These are phyloP conservation scores for Teratosphaeria destructans DNA, from an alignment of 2,329 filamentous ascomycete species.

Conservation along the genomic window DNA sequence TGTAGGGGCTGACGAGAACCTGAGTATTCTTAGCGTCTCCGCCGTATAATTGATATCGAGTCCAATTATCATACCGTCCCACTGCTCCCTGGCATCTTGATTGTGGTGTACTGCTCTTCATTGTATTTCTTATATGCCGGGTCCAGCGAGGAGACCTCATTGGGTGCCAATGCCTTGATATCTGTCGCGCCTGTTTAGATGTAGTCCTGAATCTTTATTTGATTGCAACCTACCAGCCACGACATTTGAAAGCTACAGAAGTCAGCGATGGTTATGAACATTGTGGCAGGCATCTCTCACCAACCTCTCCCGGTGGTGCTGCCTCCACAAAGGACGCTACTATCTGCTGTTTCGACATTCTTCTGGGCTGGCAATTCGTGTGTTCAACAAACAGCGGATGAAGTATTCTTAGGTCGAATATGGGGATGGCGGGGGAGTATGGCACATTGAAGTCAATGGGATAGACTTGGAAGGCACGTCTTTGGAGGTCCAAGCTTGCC, in stretches of 20 bases:
- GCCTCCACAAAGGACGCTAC: constrained; percentile 77
- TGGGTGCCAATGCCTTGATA: constrained; percentile 74
- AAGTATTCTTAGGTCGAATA: not conserved
- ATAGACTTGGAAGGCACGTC: not conserved
- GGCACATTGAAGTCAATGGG: not conserved
- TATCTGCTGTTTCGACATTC: constrained; percentile 23
- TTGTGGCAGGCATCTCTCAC: constrained; percentile 19
- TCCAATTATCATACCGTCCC: constrained; percentile 48
- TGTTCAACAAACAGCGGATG: not conserved
- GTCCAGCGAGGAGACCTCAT: constrained; percentile 57
- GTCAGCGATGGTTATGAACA: constrained; percentile 13
- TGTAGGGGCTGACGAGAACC: constrained; percentile 77
- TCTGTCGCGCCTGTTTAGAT: constrained; percentile 42
- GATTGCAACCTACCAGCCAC: constrained; percentile 56
- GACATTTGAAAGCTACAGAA: constrained; percentile 69
- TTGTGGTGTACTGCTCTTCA: constrained; percentile 81
- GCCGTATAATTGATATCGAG: not conserved
- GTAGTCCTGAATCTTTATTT: not conserved
- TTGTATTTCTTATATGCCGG: constrained; percentile 93
- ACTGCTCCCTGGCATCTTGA: constrained; percentile 79
- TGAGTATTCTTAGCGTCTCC: constrained; percentile 19
- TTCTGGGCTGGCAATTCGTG: not conserved
- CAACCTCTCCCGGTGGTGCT: constrained; percentile 91
- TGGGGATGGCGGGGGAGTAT: not conserved
- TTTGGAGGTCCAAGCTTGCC: not conserved